A percentile compares a stretch with the other conserved stretches of the same genome.
Conservation (phyloP, 2,329 filamentous ascomycete species). For the Coniochaeta sp. region DNA sequence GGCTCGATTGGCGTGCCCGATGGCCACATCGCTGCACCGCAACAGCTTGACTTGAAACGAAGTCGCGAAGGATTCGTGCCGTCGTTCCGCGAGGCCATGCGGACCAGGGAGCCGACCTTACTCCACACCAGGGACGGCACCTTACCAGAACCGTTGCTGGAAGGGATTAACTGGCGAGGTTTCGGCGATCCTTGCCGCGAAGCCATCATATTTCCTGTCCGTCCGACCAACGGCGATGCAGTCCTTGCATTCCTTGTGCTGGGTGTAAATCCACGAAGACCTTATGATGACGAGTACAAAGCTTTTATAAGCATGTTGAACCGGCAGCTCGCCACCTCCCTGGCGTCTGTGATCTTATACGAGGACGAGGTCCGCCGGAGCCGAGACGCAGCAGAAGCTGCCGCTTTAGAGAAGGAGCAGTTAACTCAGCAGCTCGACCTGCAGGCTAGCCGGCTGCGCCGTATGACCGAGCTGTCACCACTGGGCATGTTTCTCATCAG, state of each 20-base stretch:
- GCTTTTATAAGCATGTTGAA: slow-evolving; percentile 42
- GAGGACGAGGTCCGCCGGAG: slow-evolving; percentile 54
- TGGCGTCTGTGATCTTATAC: slow-evolving; percentile 57
- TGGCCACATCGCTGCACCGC: slow-evolving; percentile 22
- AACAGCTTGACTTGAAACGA: slow-evolving; percentile 25
- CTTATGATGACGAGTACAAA: slow-evolving; percentile 56
- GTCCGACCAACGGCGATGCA: slow-evolving; percentile 47
- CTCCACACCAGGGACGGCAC: slow-evolving; percentile 30
- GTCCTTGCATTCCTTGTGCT: slow-evolving; percentile 55
- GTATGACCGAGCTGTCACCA: slow-evolving; percentile 28
- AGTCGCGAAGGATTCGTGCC: slow-evolving; percentile 25
- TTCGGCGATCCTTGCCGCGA: slow-evolving; percentile 47
- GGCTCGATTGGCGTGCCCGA: slow-evolving; percentile 25
- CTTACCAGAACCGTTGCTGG: slow-evolving; percentile 42
- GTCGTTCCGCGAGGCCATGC: slow-evolving; percentile 28
- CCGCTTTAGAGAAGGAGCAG: slow-evolving; percentile 23
- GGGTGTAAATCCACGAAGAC: slow-evolving; percentile 53
- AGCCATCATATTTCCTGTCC: slow-evolving; percentile 54
- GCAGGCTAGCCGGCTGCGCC: slow-evolving; percentile 25
- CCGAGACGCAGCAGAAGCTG: slow-evolving; percentile 24
- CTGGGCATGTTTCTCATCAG: slow-evolving; percentile 30
- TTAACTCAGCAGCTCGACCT: slow-evolving; percentile 25
- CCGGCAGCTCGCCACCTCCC: slow-evolving; percentile 48
- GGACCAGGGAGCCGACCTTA: slow-evolving; percentile 23
- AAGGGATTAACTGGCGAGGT: slow-evolving; percentile 44